Conservation (phyloP, 2,329 filamentous ascomycete species). For the Calonectria honghensis region DNA sequence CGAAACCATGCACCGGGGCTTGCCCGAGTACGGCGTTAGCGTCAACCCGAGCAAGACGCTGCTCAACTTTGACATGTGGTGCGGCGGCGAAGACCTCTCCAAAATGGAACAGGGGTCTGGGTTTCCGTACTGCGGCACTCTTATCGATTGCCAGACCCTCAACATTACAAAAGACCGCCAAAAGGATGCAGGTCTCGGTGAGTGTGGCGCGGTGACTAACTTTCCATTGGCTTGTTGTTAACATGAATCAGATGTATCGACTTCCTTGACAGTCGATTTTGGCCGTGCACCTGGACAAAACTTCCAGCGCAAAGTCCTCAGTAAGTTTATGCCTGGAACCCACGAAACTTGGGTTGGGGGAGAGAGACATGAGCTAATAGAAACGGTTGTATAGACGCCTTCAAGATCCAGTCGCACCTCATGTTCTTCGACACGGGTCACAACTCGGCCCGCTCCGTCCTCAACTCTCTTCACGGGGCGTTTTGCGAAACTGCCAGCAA, state of each 20-base stretch:
- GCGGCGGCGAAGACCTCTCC: constrained; percentile 72
- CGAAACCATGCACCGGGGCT: constrained; percentile 84
- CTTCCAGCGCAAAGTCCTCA: constrained; percentile 87
- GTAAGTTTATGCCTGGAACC: constrained; percentile 62
- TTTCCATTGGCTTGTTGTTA: constrained; percentile 12
- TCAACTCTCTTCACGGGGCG: constrained; percentile 83
- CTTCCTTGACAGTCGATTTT: constrained; percentile 87
- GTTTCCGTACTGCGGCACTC: constrained; percentile 94
- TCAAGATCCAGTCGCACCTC: constrained; percentile 89
- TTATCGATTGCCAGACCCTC: constrained; percentile 84
- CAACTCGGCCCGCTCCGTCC: constrained; percentile 81
- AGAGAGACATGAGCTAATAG: background rate
- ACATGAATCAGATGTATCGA: constrained; percentile 67
- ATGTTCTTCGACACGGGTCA: constrained; percentile 89
- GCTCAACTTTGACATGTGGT: constrained; percentile 84
- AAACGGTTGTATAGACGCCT: constrained; percentile 67
- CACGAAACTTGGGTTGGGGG: too few species aligned
- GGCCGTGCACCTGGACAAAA: constrained; percentile 82
- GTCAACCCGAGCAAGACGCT: constrained; percentile 88
- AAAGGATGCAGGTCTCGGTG: constrained; percentile 70
- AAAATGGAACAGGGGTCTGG: constrained; percentile 62
- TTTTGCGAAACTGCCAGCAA: constrained; percentile 88
- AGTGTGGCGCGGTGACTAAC: constrained; percentile 45
- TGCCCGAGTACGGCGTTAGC: constrained; percentile 86
- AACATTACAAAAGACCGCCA: constrained; percentile 83